Conservation (phyloP, 192 early-diverging fungal species). For the Paraglomus brasilianum region DNA sequence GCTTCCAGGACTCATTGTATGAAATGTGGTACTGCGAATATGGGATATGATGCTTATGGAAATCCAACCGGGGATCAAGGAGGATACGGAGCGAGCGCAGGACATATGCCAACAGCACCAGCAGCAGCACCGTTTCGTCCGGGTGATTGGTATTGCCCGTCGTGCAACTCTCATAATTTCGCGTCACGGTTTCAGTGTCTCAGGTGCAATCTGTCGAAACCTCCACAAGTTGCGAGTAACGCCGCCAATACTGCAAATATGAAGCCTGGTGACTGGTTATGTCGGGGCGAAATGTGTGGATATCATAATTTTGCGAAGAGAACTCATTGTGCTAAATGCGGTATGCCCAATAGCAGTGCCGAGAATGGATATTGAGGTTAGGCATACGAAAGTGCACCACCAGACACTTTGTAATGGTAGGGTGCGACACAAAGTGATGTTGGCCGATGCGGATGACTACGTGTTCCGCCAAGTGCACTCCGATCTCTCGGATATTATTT, state of each 20-base stretch:
- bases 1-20: constrained; percentile 67
- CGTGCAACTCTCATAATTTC: constrained; percentile 68
- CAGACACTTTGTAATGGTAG: too few species aligned
- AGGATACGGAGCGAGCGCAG: constrained; percentile 34
- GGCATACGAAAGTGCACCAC: too few species aligned
- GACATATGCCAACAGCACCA: constrained; percentile 28
- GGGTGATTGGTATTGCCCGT: constrained; percentile 68
- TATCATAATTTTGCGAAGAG: constrained; percentile 56
- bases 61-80: constrained; percentile 26
- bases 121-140: constrained; percentile 50
- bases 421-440: too few species aligned
- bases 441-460: too few species aligned
- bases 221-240: constrained; percentile 26
- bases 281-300: constrained; percentile 43
- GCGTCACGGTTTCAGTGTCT: constrained; percentile 64
- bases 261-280: constrained; percentile 55
- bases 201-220: constrained; percentile 52
- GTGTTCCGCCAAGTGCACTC: too few species aligned
- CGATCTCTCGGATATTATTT: too few species aligned
- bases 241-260: constrained; percentile 21
- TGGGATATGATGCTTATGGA: constrained; percentile 33
- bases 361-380: too few species aligned
- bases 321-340: constrained; percentile 46
- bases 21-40: constrained; percentile 50
- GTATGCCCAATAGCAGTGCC: constrained; percentile 20